Conservation (phyloP, 805 yeast genomes). For the Monosporozyma yasuniensis region DNA sequence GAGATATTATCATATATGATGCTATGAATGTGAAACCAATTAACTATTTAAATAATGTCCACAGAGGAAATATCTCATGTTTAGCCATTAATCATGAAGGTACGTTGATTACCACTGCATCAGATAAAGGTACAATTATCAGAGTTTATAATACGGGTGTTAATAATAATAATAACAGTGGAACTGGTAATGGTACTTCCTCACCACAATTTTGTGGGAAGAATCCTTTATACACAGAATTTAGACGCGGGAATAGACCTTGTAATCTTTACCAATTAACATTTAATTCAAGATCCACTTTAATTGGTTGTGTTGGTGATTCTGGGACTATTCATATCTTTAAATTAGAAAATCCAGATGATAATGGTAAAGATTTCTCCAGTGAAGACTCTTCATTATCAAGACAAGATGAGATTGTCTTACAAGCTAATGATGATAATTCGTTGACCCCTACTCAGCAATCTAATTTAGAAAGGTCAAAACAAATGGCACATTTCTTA, state of each 20-base stretch:
- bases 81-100: constrained; percentile 50
- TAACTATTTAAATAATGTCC: constrained; percentile 34
- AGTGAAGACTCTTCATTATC: background rate
- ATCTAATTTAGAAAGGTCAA: constrained; percentile 10
- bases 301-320: constrained; percentile 74
- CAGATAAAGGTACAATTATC: constrained; percentile 62
- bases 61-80: constrained; percentile 25
- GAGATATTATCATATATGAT: constrained; percentile 64
- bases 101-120: constrained; percentile 52
- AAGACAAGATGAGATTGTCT: constrained; percentile 9
- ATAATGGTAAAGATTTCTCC: background rate
- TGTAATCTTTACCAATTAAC: constrained; percentile 59
- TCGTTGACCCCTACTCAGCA: background rate
- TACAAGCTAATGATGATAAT: constrained; percentile 6
- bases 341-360: constrained; percentile 34
- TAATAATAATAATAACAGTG: constrained; percentile 18
- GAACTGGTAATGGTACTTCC: background rate
- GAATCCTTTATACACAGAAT: constrained; percentile 36
- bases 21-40: constrained; percentile 64
- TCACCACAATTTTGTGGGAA: constrained; percentile 18
- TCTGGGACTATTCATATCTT: constrained; percentile 89
- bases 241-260: constrained; percentile 67
- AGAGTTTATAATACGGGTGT: constrained; percentile 52
- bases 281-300: constrained; percentile 52
- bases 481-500: constrained; percentile 18